Evolutionary conservation across 306 rosid species (phyloP), one percentile per base, ranked within the genome.

Genomic region (Vigna trinervia): DNA sequence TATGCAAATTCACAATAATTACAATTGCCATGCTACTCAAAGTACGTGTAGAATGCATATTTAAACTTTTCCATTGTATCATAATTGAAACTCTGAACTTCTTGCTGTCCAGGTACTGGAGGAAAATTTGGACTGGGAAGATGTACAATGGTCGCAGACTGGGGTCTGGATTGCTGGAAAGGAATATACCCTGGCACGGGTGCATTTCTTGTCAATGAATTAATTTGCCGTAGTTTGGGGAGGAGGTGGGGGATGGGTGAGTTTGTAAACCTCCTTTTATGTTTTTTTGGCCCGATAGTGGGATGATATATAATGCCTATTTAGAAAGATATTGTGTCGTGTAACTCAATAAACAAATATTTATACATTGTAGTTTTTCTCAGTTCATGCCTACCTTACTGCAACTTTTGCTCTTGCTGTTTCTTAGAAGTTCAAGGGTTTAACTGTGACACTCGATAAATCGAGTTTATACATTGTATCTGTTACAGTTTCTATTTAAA

Each of bases 121-220:
- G 93, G 95, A 92, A 72, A 89, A 89, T 60, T 82, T 94, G 71
- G 98, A 92, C 59, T 94, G 98, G 98, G 96, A 94, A 83, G 96
- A 92, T 68, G 90, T 94, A 51, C 96, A 92, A 79, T 94, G 98
- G 98, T 94, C 97, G 3, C 98, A 94, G 78, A 94, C 97, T 53
- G 96, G 98, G 34, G 97, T 94, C 43, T 94, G 97, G 98, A 83
- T 94, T 82, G 90, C 92, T 26, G 97, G 97, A 59, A 92, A 89
- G 74, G 96, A 94, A 63, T 94, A 94, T 77, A 70, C 86, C 54
- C 91, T 94, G 60, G 98, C 98, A 59, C 85, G 98, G 74, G 97
- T 89, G 77, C 97, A 94, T 85, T 94, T 92, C 88, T 83, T 94
- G 75, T 89, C 97, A 5, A 81, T 78, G 86, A 87, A 87, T 78